Conservation (phyloP, 306 rosid genomes). For the Quercus variabilis region DNA sequence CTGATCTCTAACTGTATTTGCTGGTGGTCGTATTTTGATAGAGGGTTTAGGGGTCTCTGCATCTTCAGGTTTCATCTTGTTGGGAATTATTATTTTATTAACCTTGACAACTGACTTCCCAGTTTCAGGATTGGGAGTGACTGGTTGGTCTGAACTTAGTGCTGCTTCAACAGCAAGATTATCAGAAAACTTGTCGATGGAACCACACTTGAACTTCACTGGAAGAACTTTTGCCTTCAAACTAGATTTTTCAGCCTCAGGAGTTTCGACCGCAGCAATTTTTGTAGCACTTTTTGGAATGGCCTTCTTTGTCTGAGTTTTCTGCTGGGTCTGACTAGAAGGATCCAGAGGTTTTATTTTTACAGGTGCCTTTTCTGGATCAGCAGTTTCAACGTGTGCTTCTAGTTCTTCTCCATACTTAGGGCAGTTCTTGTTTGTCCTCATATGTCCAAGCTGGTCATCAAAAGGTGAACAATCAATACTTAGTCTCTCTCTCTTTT, state of each 20-base stretch:
- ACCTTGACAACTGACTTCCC: constrained; percentile 59
- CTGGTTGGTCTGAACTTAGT: constrained; percentile 57
- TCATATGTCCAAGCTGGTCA: constrained; percentile 91
- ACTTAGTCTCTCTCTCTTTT: neutral
- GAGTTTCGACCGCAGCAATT: constrained; percentile 51
- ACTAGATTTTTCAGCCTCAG: constrained; percentile 42
- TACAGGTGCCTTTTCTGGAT: constrained; percentile 56
- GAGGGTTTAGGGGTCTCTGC: constrained; percentile 63
- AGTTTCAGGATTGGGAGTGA: constrained; percentile 74
- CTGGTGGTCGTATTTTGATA: constrained; percentile 45
- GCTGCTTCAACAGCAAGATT: constrained; percentile 46
- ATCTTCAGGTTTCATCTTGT: constrained; percentile 64
- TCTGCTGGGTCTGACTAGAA: constrained; percentile 58
- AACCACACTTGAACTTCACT: constrained; percentile 79
- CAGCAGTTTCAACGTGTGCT: constrained; percentile 56
- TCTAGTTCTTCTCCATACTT: constrained; percentile 86
- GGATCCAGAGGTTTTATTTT: constrained; percentile 56
- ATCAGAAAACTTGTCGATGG: constrained; percentile 68
- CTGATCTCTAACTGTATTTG: constrained; percentile 44
- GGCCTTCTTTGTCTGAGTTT: constrained; percentile 59
- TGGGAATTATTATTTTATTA: constrained; percentile 63
- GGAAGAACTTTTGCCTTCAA: constrained; percentile 53
- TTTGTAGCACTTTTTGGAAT: constrained; percentile 55
- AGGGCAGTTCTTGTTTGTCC: constrained; percentile 97
- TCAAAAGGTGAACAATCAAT: constrained; percentile 25